Evolutionary conservation across 1,139 yeast species (phyloP).

Genomic region (Suhomyces maxii): DNA sequence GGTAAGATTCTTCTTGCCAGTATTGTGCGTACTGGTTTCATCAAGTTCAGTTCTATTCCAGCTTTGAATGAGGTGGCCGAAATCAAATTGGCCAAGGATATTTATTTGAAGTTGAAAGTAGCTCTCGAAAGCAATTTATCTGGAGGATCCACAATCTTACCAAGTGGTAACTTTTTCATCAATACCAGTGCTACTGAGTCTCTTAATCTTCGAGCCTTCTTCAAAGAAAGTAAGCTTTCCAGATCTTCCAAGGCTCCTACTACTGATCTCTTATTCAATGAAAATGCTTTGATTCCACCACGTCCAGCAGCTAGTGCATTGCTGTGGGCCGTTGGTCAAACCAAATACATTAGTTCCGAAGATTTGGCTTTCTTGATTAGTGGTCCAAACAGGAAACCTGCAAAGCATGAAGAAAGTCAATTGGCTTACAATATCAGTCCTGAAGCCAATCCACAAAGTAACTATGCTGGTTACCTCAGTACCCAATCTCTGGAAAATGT

Average conservation of each 20-base stretch:
- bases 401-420: slow-evolving; percentile 55
- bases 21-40: slow-evolving; percentile 38
- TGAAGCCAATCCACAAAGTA: slow-evolving; percentile 44
- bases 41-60: slow-evolving; percentile 42
- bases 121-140: slow-evolving; percentile 27
- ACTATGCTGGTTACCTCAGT: slow-evolving; percentile 21
- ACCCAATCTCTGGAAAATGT: not conserved
- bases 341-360: slow-evolving; percentile 54
- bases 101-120: slow-evolving; percentile 24
- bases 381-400: slow-evolving; percentile 57
- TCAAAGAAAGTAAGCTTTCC: slow-evolving; percentile 41
- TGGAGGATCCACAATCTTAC: slow-evolving; percentile 41
- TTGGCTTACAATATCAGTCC: slow-evolving; percentile 57
- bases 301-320: slow-evolving; percentile 80
- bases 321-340: slow-evolving; percentile 83
- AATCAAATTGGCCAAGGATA: slow-evolving; percentile 36
- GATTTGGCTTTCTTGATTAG: slow-evolving; percentile 62
- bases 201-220: slow-evolving; percentile 31
- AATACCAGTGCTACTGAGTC: slow-evolving; percentile 62
- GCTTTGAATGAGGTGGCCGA: slow-evolving; percentile 40
- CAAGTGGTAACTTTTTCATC: slow-evolving; percentile 72
- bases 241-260: slow-evolving; percentile 20
- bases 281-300: slow-evolving; percentile 62
- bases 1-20: slow-evolving; percentile 40
- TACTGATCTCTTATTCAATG: slow-evolving; percentile 60